These are phyloP conservation scores for Zasmidium citrigriseum DNA, from an alignment of 2,329 filamentous ascomycete species.

Conservation along the genomic window DNA sequence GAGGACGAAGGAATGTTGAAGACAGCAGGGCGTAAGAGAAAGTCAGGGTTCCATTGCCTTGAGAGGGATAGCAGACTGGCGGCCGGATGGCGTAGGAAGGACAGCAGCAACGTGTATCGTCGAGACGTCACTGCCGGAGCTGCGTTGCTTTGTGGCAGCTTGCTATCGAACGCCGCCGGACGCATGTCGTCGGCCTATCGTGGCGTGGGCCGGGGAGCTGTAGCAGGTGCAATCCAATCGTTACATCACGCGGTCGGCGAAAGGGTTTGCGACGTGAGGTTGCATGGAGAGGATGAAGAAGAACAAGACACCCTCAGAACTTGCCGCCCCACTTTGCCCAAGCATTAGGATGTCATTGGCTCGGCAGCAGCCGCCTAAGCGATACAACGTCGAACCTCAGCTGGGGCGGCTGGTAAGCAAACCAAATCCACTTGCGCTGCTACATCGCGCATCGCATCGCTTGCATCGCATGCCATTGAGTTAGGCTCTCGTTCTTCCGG, in stretches of 20 bases:
- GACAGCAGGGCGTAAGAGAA: not conserved
- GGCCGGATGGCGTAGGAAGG: not conserved
- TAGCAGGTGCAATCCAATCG: conserved; percentile 9
- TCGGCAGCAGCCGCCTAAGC: not conserved
- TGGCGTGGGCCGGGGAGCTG: not conserved
- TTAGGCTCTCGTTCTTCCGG: not conserved
- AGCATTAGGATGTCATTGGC: too few species aligned
- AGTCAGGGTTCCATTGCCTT: not conserved
- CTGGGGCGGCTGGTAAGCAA: not conserved
- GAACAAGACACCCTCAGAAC: too few species aligned
- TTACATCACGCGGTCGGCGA: conserved; percentile 13
- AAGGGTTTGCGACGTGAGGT: conserved; percentile 9
- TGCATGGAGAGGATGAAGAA: not conserved
- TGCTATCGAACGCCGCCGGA: not conserved
- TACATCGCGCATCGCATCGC: too few species aligned
- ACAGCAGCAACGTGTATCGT: too few species aligned
- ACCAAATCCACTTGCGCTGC: too few species aligned
- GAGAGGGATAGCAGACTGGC: not conserved
- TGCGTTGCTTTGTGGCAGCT: not conserved
- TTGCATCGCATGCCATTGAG: not conserved
- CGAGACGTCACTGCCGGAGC: not conserved
- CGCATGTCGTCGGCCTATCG: not conserved
- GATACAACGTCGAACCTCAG: not conserved
- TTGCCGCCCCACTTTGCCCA: too few species aligned
- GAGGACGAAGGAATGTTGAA: not conserved